phyloP scores from a whole-genome alignment of 2,329 filamentous ascomycete species.

The Nannizziopsis arthrosporioides region DNA sequence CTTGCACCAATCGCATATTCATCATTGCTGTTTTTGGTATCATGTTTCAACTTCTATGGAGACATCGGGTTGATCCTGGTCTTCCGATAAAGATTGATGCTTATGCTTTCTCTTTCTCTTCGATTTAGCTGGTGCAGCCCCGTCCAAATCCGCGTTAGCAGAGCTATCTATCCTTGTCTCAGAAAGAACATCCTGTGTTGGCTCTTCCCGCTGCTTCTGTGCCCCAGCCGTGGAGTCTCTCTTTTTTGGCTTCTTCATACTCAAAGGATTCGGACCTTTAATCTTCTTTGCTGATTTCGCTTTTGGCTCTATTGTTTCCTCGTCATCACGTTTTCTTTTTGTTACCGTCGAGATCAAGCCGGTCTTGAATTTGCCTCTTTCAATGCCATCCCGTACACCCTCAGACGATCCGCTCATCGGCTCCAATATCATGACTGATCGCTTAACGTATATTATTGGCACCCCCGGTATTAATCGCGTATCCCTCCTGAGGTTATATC shows the following conservation, averaged over 20 bases:
- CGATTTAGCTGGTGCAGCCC: constrained; percentile 13
- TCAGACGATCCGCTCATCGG: constrained; percentile 37
- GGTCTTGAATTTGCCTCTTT: constrained; percentile 37
- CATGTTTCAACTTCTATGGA: constrained; percentile 10
- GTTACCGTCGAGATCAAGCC: constrained; percentile 26
- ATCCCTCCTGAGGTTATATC: constrained; percentile 30
- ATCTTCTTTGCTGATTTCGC: constrained; percentile 30
- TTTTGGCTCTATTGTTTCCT: constrained; percentile 18
- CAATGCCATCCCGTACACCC: constrained; percentile 32
- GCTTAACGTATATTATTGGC: constrained; percentile 41
- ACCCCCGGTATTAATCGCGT: constrained; percentile 38
- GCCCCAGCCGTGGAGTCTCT: constrained; percentile 17
- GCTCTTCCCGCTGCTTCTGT: background rate
- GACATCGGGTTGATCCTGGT: constrained; percentile 3
- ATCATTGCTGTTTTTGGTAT: constrained; percentile 1
- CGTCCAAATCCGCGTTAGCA: constrained; percentile 1
- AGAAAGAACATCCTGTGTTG: background rate
- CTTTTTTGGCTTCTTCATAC: constrained; percentile 38
- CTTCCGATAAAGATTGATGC: constrained; percentile 8
- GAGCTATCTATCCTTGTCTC: background rate
- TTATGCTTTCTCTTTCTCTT: constrained; percentile 18
- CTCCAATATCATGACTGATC: constrained; percentile 41
- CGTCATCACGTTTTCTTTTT: constrained; percentile 26
- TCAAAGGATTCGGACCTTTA: constrained; percentile 39
- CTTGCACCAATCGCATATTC: background rate